Percentiles rank a stretch among this genome's conserved stretches.
Conservation (phyloP, 116 monocot genomes). For the Posidonia oceanica region DNA sequence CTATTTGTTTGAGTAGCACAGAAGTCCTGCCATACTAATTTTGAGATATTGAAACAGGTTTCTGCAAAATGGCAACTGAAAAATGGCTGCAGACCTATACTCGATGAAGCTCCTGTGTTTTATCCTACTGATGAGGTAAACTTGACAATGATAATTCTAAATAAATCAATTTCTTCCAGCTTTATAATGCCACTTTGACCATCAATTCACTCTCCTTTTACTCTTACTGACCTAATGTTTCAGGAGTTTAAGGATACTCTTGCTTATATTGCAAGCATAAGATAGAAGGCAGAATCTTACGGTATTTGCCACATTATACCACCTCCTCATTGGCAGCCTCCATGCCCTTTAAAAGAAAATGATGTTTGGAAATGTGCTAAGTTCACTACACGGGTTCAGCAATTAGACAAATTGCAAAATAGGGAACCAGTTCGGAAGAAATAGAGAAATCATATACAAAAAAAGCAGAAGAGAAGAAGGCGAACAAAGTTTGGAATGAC, state of each 20-base stretch:
- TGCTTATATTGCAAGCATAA: constrained; percentile 64
- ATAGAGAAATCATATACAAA: constrained; percentile 33
- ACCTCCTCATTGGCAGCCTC: constrained; percentile 73
- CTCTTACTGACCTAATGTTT: not conserved
- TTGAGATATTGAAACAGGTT: no score
- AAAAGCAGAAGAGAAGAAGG: constrained; percentile 72
- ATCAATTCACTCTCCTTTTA: no score
- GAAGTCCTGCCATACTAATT: no score
- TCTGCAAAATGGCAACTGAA: no score
- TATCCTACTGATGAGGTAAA: no score
- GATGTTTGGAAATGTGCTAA: no score
- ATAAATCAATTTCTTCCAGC: no score
- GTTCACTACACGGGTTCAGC: constrained; percentile 79
- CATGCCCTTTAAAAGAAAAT: constrained; percentile 69
- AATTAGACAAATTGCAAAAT: constrained; percentile 90
- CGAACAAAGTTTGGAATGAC: constrained; percentile 73
- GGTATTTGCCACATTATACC: constrained; percentile 93
- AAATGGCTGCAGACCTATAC: no score
- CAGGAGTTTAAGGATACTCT: constrained; percentile 89
- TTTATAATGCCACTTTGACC: no score
- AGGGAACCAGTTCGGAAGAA: constrained; percentile 75
- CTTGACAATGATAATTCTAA: no score
- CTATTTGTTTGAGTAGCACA: not conserved
- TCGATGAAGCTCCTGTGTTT: no score
- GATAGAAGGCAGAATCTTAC: constrained; percentile 52